Conservation (phyloP, 257 asterid species). For the Nicotiana sylvestris region DNA sequence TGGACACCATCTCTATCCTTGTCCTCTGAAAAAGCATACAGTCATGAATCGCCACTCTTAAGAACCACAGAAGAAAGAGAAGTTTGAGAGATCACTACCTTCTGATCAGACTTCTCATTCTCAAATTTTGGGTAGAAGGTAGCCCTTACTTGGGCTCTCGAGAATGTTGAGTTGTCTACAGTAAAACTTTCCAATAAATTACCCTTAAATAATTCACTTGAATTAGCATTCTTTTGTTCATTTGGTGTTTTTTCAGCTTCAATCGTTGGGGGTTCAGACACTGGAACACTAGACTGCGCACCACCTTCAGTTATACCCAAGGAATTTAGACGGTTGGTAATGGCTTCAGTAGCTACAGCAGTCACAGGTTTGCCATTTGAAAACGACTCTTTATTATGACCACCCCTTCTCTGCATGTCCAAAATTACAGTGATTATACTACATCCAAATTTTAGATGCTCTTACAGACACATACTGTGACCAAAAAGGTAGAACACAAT, state of each 20-base stretch:
- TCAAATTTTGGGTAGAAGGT: constrained; percentile 97
- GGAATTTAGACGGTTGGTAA: constrained; percentile 31
- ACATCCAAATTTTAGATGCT: neutral
- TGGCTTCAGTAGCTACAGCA: constrained; percentile 36
- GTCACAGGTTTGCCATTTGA: constrained; percentile 30
- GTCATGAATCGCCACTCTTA: constrained; percentile 4
- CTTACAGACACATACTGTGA: neutral
- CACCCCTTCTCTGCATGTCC: constrained; percentile 48
- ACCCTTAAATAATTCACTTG: constrained; percentile 49
- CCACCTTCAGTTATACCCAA: constrained; percentile 45
- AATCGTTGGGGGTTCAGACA: constrained; percentile 32
- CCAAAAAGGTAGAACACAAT: neutral
- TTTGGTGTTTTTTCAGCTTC: constrained; percentile 33
- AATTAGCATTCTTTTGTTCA: constrained; percentile 34
- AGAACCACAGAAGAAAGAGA: neutral
- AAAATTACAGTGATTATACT: constrained; percentile 3
- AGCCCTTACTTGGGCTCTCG: constrained; percentile 77
- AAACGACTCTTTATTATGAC: constrained; percentile 22
- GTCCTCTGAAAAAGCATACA: constrained; percentile 51
- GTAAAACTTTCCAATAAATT: constrained; percentile 56
- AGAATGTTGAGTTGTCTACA: constrained; percentile 66
- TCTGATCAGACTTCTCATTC: constrained; percentile 95
- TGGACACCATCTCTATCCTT: constrained; percentile 86
- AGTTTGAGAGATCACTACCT: constrained; percentile 38
- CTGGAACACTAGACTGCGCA: constrained; percentile 34